A percentile compares a stretch with the other conserved stretches of the same genome.
These are phyloP conservation scores for Lumnitzera racemosa DNA, from an alignment of 345 rosid species.

Conservation along the genomic window DNA sequence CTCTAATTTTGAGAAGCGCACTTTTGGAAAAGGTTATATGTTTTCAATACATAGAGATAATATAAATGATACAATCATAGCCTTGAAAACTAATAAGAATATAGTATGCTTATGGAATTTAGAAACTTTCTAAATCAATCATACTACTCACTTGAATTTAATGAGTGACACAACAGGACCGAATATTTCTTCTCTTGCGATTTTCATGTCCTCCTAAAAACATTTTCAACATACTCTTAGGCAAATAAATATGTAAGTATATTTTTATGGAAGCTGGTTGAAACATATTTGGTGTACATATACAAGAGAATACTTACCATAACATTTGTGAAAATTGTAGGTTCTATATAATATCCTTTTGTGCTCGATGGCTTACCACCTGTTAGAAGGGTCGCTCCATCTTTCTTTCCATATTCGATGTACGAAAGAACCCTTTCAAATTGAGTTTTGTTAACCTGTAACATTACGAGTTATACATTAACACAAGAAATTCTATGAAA, in stretches of 20 bases:
- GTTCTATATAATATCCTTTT: conserved; percentile 62
- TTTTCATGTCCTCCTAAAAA: conserved; percentile 56
- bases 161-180: conserved; percentile 71
- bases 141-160: conserved; percentile 56
- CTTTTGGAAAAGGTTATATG: no score
- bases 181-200: conserved; percentile 67
- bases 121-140: no score
- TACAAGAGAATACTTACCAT: conserved; percentile 21
- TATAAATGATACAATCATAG: no score
- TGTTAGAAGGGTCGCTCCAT: conserved; percentile 61
- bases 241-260: no score
- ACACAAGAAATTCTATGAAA: no score
- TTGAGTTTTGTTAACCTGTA: conserved; percentile 51
- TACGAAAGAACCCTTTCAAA: conserved; percentile 48
- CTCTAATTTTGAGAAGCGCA: no score
- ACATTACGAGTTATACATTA: not conserved
- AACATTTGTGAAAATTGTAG: conserved; percentile 60
- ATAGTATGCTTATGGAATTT: no score
- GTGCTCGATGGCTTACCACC: conserved; percentile 51
- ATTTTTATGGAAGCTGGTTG: no score
- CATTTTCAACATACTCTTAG: no score
- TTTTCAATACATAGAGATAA: no score
- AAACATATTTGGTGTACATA: not conserved
- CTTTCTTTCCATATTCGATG: conserved; percentile 59
- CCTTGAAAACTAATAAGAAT: not conserved